Conservation (phyloP, 352 stramenopile species). For the Phytophthora cryptogea region DNA sequence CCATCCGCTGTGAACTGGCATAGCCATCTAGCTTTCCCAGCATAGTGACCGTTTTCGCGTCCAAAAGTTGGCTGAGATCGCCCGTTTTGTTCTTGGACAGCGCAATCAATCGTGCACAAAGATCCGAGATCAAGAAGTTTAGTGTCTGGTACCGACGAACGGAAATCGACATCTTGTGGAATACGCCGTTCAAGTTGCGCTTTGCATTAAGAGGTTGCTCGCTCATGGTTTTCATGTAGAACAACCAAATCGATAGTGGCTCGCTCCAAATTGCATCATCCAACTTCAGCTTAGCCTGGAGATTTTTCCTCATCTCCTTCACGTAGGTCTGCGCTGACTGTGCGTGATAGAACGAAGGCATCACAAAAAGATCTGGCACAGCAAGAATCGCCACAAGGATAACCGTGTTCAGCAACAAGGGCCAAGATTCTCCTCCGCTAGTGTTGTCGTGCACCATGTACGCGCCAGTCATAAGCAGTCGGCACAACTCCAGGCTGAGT, state of each 20-base stretch:
- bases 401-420: slow-evolving; percentile 58
- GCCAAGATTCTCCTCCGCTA: slow-evolving; percentile 34
- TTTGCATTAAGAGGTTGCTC: slow-evolving; percentile 49
- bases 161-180: slow-evolving; percentile 66
- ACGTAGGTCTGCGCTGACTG: slow-evolving; percentile 66
- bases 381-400: slow-evolving; percentile 71
- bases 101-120: slow-evolving; percentile 65
- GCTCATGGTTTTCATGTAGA: slow-evolving; percentile 65
- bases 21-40: slow-evolving; percentile 60
- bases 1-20: slow-evolving; percentile 61
- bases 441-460: slow-evolving; percentile 44
- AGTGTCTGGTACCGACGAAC: slow-evolving; percentile 72
- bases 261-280: slow-evolving; percentile 78
- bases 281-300: slow-evolving; percentile 69
- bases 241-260: slow-evolving; percentile 70
- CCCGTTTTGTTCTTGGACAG: slow-evolving; percentile 46
- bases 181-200: slow-evolving; percentile 42
- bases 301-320: slow-evolving; percentile 77
- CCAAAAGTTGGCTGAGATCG: slow-evolving; percentile 47
- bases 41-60: slow-evolving; percentile 53
- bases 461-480: slow-evolving; percentile 68
- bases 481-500: slow-evolving; percentile 74
- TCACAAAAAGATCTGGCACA: slow-evolving; percentile 72
- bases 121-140: slow-evolving; percentile 80
- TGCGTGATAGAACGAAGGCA: slow-evolving; percentile 82